Base-by-base conservation (phyloP, 371 early-diverging fungal genomes). In the Apophysomyces elegans region DNA sequence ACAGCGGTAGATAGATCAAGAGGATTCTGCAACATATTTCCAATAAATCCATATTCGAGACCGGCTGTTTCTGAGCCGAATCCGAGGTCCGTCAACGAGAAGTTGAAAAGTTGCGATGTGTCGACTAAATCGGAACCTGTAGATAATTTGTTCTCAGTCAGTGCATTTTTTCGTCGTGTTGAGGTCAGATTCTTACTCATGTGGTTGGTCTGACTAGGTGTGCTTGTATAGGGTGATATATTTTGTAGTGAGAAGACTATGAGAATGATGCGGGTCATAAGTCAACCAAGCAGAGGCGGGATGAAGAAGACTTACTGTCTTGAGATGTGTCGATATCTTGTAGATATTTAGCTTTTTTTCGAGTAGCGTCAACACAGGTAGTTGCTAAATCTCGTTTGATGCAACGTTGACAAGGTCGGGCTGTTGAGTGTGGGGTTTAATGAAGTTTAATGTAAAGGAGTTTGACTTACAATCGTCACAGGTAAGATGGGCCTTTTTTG, bases 341-440 rank as follows among this genome's bases (percentile, higher is more conserved):
- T 63, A 92, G 81, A 61, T 93, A 91, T 74, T 95, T 95, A 9
- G 91, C 90, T 73, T 86, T 89, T 72, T 93, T 95, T 50, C 93
- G 84, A 45, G 78, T 70, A 13, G 91, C 93, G 69, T 95, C 95
- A 1, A 82, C 79, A 69, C 96, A 95, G 9, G 91, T 86, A 12
- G 69, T 84, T 11, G 81, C 87, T 37, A 93, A 71, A 43, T 91
- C 91, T 37, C 91, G 81, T 74, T 92, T 93, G 32, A 91, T 82
- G 73, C 96, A 96, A 5, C 94, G 88, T 58, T 84, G 84, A 74
- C 96, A 96, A 36, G 96, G 96, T 56, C 95, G 88, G 14, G 81
- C 89, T 89, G 70, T 62, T 62, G 56, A 58, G n/a, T n/a, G 37
- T 36, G 21, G 37, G 18, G 11, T 21, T 57, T 16, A 38, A 35